These are phyloP conservation scores for Candida frijolesensis DNA, from an alignment of 1,139 yeast species.

Conservation along the genomic window DNA sequence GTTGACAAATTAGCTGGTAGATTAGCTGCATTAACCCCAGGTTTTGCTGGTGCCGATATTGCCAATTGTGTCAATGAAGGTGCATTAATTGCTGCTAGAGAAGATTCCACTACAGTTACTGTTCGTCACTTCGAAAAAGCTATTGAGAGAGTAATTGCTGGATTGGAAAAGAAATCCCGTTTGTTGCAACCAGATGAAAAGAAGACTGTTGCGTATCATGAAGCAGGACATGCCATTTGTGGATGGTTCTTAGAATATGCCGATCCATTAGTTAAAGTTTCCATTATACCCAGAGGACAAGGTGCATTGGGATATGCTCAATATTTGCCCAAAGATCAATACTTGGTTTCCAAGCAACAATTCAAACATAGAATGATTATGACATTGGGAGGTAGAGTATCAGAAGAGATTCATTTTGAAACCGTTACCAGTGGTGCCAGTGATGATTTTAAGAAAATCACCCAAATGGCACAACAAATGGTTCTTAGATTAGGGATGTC, in stretches of 20 bases:
- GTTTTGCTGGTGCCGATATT: constrained; percentile 85
- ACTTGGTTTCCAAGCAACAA: constrained; percentile 65
- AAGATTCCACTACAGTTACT: constrained; percentile 56
- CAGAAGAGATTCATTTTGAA: constrained; percentile 73
- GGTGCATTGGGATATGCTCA: constrained; percentile 87
- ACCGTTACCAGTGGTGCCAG: constrained; percentile 84
- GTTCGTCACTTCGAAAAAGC: constrained; percentile 74
- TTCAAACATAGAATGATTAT: constrained; percentile 74
- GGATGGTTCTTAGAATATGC: constrained; percentile 76
- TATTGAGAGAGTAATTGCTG: constrained; percentile 81
- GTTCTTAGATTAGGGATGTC: constrained; percentile 79
- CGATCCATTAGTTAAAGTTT: constrained; percentile 76
- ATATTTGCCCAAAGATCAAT: constrained; percentile 77
- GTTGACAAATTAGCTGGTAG: constrained; percentile 67
- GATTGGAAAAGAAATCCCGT: constrained; percentile 72
- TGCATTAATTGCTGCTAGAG: constrained; percentile 78
- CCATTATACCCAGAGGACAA: constrained; percentile 84
- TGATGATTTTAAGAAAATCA: constrained; percentile 79
- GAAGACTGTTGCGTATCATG: constrained; percentile 78
- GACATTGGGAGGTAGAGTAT: constrained; percentile 81
- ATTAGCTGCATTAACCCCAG: constrained; percentile 78
- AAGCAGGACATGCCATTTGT: constrained; percentile 83
- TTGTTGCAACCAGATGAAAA: constrained; percentile 72
- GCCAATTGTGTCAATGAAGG: constrained; percentile 86
- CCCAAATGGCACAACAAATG: constrained; percentile 78